Evolutionary conservation across 2,329 filamentous ascomycete species (phyloP).

Genomic region (Leptosphaerulina australis): DNA sequence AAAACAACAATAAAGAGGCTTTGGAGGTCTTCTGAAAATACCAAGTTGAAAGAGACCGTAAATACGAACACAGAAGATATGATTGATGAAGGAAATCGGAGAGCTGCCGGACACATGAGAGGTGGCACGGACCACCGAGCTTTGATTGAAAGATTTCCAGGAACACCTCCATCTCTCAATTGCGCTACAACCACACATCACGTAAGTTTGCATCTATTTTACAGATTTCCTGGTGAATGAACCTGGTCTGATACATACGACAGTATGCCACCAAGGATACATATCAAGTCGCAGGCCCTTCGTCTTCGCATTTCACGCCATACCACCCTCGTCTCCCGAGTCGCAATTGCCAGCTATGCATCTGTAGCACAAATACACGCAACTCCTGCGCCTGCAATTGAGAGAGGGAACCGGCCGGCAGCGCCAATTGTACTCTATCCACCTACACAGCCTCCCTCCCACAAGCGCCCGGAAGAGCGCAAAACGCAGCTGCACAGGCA

Average conservation of each 20-base stretch:
- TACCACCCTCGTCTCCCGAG: slow-evolving; percentile 36
- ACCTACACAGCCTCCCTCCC: slow-evolving; percentile 80
- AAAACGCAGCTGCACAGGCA: slow-evolving; percentile 87
- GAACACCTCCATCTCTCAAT: slow-evolving; percentile 30
- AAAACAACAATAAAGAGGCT: neutral
- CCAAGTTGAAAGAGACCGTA: neutral
- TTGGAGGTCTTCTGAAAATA: neutral
- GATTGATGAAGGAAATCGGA: slow-evolving; percentile 17
- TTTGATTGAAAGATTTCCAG: slow-evolving; percentile 37
- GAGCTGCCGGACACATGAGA: slow-evolving; percentile 17
- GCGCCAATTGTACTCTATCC: slow-evolving; percentile 59
- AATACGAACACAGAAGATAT: neutral
- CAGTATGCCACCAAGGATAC: slow-evolving; percentile 50
- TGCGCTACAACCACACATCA: slow-evolving; percentile 33
- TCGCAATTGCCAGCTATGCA: slow-evolving; percentile 53
- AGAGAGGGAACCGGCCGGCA: slow-evolving; percentile 54
- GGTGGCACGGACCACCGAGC: slow-evolving; percentile 34
- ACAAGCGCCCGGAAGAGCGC: slow-evolving; percentile 82
- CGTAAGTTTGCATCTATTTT: slow-evolving; percentile 25
- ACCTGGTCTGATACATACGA: slow-evolving; percentile 3
- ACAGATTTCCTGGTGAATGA: neutral
- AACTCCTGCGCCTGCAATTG: slow-evolving; percentile 59
- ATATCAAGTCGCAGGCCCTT: slow-evolving; percentile 40
- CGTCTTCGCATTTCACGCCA: slow-evolving; percentile 34
- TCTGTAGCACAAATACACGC: slow-evolving; percentile 57